A percentile compares a stretch with the other conserved stretches of the same genome.
These are phyloP conservation scores for Aspergillus neotritici DNA, from an alignment of 2,329 filamentous ascomycete genomes.

Conservation along the genomic window DNA sequence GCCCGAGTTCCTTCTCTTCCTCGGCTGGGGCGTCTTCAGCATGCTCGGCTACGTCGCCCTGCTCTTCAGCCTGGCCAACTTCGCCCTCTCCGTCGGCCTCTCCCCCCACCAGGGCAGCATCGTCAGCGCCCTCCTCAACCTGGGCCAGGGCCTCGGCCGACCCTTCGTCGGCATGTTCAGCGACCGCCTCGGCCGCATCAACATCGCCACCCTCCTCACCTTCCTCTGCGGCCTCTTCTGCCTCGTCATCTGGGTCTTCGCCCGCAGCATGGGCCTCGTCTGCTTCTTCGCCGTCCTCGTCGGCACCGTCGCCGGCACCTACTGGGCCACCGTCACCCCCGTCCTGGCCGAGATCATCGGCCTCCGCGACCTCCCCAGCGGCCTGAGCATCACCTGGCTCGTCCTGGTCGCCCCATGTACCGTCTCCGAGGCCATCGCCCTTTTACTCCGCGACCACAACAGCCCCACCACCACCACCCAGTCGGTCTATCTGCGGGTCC, in stretches of 20 bases:
- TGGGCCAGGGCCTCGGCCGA: constrained; percentile 54
- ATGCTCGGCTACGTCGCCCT: constrained; percentile 62
- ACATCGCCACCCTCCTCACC: constrained; percentile 54
- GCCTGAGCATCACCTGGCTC: constrained; percentile 56
- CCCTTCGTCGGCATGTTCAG: constrained; percentile 59
- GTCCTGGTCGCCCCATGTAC: constrained; percentile 50
- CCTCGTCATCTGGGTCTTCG: constrained; percentile 58
- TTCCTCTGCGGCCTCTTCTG: constrained; percentile 53
- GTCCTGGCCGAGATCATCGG: constrained; percentile 59
- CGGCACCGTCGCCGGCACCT: constrained; percentile 56
- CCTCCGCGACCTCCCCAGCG: constrained; percentile 51
- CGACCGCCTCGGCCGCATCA: constrained; percentile 57
- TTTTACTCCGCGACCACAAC: constrained; percentile 48
- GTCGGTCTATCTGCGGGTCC: constrained; percentile 35
- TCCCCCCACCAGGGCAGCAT: constrained; percentile 55
- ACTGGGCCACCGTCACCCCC: constrained; percentile 54
- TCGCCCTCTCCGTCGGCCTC: constrained; percentile 55
- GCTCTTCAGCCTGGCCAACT: constrained; percentile 60
- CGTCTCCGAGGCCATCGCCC: constrained; percentile 51
- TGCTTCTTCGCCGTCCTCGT: constrained; percentile 55
- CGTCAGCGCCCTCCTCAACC: constrained; percentile 58
- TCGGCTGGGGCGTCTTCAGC: constrained; percentile 55
- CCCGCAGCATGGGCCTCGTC: constrained; percentile 53
- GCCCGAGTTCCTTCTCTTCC: constrained; percentile 53
- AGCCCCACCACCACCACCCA: constrained; percentile 7